Evolutionary conservation across 2,329 filamentous ascomycete genomes (phyloP), one percentile per base, ranked within the genome.

Genomic region (Fusarium subglutinans): DNA sequence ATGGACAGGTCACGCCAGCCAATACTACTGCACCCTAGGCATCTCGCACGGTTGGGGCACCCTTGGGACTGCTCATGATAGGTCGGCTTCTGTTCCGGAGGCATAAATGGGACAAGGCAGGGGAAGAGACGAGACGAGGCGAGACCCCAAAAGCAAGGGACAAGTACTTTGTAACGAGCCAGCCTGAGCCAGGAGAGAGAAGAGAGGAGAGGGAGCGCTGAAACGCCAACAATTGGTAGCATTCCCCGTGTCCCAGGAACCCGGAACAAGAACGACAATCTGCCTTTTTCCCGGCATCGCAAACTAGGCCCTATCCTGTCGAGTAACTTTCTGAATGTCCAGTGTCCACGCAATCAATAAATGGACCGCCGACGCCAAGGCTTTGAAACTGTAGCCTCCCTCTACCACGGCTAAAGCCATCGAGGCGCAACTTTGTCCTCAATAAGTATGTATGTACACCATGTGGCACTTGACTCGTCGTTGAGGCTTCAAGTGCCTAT

Each of bases 1-100:
- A 56, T 30, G 26, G 50, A 62, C 38, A 51, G 45, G 50, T 61
- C 64, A 69, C 64, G 57, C 48, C 66, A 69, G 64, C 64, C 56
- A 43, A 67, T 69, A 47, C 43, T 69, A 61, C 56, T 37, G 56
- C 37, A 44, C 63, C 40, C 61, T 65, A 72, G 47, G 37, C 30
- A 67, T 51, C 57, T 71, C 72, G 72, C 72, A 74, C 72, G 72
- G 72, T 74, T 74, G 72, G 72, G 72, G 71, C 65, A 45, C 63
- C 53, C 53, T 70, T 43, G 53, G 18, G 37, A 56, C 38, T 37
- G 30, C 40, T 28, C 33, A 26, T 69, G 50, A 64, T 70, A 44
- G 66, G 53, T 43, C 56, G 72, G 72, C 51, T 72, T 51, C 47
- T 37, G 37, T 63, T 62, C 72, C 71, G 71, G 72, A 48, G 71